These are phyloP conservation scores for Schrenkiella parvula DNA, from an alignment of 345 rosid species.

Conservation along the genomic window DNA sequence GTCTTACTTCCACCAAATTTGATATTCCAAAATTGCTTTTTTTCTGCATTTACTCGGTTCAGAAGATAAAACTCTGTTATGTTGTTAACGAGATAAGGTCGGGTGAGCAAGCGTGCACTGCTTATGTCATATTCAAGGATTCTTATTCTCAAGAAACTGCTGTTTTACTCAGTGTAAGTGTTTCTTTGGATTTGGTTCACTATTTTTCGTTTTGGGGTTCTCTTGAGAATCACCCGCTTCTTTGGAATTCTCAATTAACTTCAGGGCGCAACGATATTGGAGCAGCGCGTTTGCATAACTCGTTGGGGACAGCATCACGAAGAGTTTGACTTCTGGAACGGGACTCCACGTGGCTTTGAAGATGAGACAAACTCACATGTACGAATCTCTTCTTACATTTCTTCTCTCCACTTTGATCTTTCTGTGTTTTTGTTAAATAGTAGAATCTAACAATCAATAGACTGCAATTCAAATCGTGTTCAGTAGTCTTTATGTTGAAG, in stretches of 20 bases:
- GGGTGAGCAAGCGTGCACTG: constrained; percentile 41
- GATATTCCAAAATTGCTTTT: not conserved
- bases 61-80: not conserved
- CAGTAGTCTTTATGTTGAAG: not conserved
- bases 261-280: constrained; percentile 79
- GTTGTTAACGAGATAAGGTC: constrained; percentile 10
- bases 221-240: not conserved
- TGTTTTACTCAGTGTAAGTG: constrained; percentile 68
- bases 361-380: constrained; percentile 51
- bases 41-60: not conserved
- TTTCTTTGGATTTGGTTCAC: not conserved
- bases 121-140: constrained; percentile 72
- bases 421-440: not conserved
- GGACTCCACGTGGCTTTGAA: constrained; percentile 29
- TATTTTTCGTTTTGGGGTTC: not conserved
- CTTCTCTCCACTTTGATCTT: not conserved
- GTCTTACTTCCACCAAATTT: not conserved
- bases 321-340: constrained; percentile 58
- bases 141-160: constrained; percentile 83
- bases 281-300: constrained; percentile 70
- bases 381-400: constrained; percentile 21
- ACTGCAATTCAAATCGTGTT: not conserved
- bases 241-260: not conserved
- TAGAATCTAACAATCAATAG: not conserved
- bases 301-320: constrained; percentile 64